phyloP scores from a whole-genome alignment of 129 eudicot genomes.

The Artemisia annua region DNA sequence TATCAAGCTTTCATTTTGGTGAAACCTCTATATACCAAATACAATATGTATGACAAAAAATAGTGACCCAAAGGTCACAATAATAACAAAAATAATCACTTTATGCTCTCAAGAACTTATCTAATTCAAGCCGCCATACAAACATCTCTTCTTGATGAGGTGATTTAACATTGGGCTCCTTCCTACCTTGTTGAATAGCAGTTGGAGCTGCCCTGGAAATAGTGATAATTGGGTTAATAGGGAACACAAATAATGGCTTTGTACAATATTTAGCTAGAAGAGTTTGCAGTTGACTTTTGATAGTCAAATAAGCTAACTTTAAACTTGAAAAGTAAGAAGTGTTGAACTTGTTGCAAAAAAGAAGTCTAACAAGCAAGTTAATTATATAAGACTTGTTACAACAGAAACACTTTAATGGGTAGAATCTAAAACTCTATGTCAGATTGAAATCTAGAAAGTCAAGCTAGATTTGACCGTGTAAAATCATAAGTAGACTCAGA shows the following conservation, averaged over 20 bases:
- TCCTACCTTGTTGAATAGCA: neutral
- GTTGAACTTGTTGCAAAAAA: neutral
- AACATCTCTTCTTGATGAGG: conserved; percentile 24
- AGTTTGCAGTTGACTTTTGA: conserved; percentile 7
- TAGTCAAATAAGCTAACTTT: neutral
- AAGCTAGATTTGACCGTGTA: neutral
- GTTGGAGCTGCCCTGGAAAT: conserved; percentile 20
- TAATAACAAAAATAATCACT: conserved; percentile 20
- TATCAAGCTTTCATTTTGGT: neutral
- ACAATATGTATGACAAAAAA: conserved; percentile 18
- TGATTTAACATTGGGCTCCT: conserved; percentile 1
- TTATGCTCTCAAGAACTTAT: conserved; percentile 21
- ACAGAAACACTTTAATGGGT: neutral
- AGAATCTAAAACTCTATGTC: neutral
- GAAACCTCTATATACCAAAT: conserved; percentile 21
- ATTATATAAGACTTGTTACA: neutral
- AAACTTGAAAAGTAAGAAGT: neutral
- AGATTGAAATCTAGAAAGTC: neutral
- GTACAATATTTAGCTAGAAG: neutral
- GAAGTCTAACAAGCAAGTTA: neutral
- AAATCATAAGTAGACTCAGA: neutral
- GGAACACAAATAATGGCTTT: neutral
- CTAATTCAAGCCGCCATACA: conserved; percentile 34
- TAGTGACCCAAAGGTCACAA: conserved; percentile 15
- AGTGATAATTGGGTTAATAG: neutral